Conservation (phyloP, 495 filamentous ascomycete species). For the Penicillium parvum region DNA sequence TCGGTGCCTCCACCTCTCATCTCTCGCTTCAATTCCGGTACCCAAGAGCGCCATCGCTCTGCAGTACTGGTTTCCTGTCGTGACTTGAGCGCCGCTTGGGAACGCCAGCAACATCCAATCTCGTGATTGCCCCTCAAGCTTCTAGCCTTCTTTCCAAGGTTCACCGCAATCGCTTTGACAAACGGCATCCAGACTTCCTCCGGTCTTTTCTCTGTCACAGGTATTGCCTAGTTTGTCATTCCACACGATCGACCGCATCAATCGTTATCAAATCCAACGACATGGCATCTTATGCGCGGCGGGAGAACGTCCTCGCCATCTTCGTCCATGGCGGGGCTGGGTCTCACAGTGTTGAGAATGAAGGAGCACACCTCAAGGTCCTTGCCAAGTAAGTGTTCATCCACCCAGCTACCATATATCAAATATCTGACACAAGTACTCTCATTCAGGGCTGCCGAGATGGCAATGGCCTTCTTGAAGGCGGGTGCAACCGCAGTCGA, state of each 20-base stretch:
- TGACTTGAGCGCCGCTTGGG: too few species aligned
- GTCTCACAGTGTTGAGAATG: slow-evolving; percentile 84
- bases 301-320: slow-evolving; percentile 56
- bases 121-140: too few species aligned
- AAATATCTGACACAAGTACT: neutral
- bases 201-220: too few species aligned
- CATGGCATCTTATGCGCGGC: too few species aligned
- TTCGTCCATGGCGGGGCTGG: slow-evolving; percentile 96
- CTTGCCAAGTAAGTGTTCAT: slow-evolving; percentile 71
- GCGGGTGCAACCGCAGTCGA: slow-evolving; percentile 77
- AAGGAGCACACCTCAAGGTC: slow-evolving; percentile 73
- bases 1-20: neutral
- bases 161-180: too few species aligned
- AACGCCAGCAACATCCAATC: too few species aligned
- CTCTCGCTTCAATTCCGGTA: slow-evolving; percentile 5
- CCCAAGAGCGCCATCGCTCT: neutral
- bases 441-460: slow-evolving; percentile 62
- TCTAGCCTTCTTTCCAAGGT: too few species aligned
- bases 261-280: neutral
- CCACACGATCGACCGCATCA: neutral
- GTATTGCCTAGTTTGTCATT: too few species aligned
- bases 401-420: neutral
- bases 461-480: slow-evolving; percentile 73
- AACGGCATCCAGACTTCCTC: too few species aligned
- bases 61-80: slow-evolving; percentile 4